These are phyloP conservation scores for Fusarium paranaense DNA, from an alignment of 2,329 filamentous ascomycete genomes.

Conservation along the genomic window DNA sequence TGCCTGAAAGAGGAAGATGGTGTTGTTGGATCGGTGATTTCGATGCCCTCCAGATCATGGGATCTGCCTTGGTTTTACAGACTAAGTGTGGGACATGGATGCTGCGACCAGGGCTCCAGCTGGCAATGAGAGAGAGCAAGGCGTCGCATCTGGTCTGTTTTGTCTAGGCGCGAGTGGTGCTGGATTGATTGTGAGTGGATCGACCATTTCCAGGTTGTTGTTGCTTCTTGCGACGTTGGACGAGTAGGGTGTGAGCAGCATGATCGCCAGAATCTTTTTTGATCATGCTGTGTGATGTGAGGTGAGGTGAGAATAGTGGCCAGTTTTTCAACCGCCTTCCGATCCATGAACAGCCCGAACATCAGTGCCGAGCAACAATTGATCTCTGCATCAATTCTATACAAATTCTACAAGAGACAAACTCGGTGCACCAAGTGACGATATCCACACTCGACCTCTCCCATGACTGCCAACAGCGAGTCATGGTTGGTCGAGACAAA, in stretches of 20 bases:
- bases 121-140: slow-evolving; percentile 13
- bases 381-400: neutral
- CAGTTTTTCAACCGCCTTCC: slow-evolving; percentile 1
- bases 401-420: neutral
- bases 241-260: slow-evolving; percentile 3
- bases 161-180: slow-evolving; percentile 28
- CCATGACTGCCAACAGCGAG: slow-evolving; percentile 24
- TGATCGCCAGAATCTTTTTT: neutral
- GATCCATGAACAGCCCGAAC: neutral
- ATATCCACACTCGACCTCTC: slow-evolving; percentile 3
- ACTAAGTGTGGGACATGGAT: slow-evolving; percentile 14
- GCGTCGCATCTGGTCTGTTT: slow-evolving; percentile 11
- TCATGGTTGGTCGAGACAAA: slow-evolving; percentile 24
- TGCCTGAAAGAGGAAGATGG: slow-evolving; percentile 6
- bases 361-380: neutral
- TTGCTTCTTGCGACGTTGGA: slow-evolving; percentile 25
- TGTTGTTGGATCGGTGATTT: slow-evolving; percentile 10
- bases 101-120: neutral
- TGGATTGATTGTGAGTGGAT: slow-evolving; percentile 26
- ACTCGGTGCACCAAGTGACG: neutral
- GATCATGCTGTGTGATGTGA: slow-evolving; percentile 4
- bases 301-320: slow-evolving; percentile 4
- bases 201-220: slow-evolving; percentile 28
- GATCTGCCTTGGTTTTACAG: slow-evolving; percentile 24
- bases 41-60: slow-evolving; percentile 32